Percentiles rank a stretch among this genome's conserved stretches.
Conservation (phyloP, 1,284 basidiomycete species). For the Lentinula novae-zelandiae region DNA sequence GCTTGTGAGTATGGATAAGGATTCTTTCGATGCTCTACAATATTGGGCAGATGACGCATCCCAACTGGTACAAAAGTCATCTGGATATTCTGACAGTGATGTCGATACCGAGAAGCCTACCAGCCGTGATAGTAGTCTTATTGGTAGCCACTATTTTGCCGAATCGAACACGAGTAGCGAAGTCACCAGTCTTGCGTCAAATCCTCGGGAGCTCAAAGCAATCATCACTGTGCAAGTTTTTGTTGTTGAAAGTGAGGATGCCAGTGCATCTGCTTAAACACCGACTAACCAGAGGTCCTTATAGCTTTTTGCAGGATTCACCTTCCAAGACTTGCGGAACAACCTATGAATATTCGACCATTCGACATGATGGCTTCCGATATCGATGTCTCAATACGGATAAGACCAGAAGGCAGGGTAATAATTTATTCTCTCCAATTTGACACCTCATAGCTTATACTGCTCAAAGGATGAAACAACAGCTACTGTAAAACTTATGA, state of each 20-base stretch:
- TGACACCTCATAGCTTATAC: background rate
- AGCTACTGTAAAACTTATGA: slow-evolving; percentile 59
- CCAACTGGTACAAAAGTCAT: slow-evolving; percentile 55
- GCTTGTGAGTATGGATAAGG: slow-evolving; percentile 60
- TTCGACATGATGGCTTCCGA: slow-evolving; percentile 63
- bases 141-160: slow-evolving; percentile 81
- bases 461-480: slow-evolving; percentile 63
- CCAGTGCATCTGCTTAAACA: background rate
- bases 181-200: slow-evolving; percentile 31
- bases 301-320: slow-evolving; percentile 33
- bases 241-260: slow-evolving; percentile 52
- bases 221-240: slow-evolving; percentile 52
- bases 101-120: slow-evolving; percentile 31
- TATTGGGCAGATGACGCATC: slow-evolving; percentile 82
- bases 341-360: slow-evolving; percentile 28
- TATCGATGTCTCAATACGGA: slow-evolving; percentile 60
- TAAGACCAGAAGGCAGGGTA: slow-evolving; percentile 70
- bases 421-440: slow-evolving; percentile 14
- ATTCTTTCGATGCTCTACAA: slow-evolving; percentile 70
- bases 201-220: slow-evolving; percentile 21
- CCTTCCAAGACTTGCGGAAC: slow-evolving; percentile 27
- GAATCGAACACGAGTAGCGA: slow-evolving; percentile 48
- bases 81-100: slow-evolving; percentile 17
- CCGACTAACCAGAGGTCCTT: background rate
- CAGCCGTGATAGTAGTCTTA: slow-evolving; percentile 65